Evolutionary conservation across 1,139 yeast species (phyloP).

Genomic region (Hemisphaericaspora xylanilytica): DNA sequence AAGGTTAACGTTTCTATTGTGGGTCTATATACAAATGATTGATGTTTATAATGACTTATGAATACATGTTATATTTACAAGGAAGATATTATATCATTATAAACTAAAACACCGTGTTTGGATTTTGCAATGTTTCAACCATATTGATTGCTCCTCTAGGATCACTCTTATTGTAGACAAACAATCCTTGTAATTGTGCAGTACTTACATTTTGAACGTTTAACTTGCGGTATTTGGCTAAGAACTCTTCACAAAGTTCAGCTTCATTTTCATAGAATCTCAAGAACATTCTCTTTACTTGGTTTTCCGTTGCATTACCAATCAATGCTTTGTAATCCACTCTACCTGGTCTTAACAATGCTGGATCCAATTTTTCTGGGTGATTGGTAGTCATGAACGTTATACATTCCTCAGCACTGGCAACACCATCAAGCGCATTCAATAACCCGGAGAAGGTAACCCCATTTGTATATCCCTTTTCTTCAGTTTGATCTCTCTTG

Average conservation of each 20-base stretch:
- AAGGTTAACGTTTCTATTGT: constrained; percentile 20
- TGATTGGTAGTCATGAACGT: constrained; percentile 99
- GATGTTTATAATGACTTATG: constrained; percentile 2
- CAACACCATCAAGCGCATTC: constrained; percentile 97
- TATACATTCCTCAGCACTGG: constrained; percentile 93
- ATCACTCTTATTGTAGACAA: constrained; percentile 85
- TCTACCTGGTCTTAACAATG: constrained; percentile 88
- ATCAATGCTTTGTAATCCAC: constrained; percentile 81
- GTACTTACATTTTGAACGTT: constrained; percentile 68
- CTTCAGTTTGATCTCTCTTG: constrained; percentile 71
- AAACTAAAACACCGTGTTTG: constrained; percentile 28
- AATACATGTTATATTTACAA: constrained; percentile 3
- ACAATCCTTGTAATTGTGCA: constrained; percentile 93
- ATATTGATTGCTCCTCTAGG: constrained; percentile 74
- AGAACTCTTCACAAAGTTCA: constrained; percentile 61
- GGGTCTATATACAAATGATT: not conserved
- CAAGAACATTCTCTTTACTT: constrained; percentile 78
- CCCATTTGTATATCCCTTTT: constrained; percentile 74
- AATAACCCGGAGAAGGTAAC: constrained; percentile 93
- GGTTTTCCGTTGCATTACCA: constrained; percentile 81
- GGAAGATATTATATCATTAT: constrained; percentile 3
- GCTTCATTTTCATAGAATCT: constrained; percentile 75
- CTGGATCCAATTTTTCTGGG: constrained; percentile 88
- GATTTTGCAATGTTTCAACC: constrained; percentile 45
- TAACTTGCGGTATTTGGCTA: constrained; percentile 48